These are phyloP conservation scores for Apiospora saccharicola DNA, from an alignment of 2,329 filamentous ascomycete species.

Conservation along the genomic window DNA sequence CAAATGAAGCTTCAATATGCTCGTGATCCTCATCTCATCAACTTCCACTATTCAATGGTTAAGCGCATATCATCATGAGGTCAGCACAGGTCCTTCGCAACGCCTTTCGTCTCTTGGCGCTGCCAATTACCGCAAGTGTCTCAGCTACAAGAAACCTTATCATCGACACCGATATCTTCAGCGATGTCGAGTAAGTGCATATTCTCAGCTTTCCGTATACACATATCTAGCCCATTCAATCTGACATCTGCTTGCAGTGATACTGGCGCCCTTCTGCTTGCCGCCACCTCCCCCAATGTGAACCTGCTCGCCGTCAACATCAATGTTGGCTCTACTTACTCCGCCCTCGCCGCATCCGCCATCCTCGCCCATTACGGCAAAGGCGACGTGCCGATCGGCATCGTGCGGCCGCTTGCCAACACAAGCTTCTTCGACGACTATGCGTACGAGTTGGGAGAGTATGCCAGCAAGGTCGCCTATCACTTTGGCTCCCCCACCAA, in stretches of 20 bases:
- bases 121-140: not conserved
- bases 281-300: constrained; percentile 45
- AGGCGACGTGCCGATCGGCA: constrained; percentile 27
- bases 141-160: constrained; percentile 46
- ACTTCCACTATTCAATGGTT: not conserved
- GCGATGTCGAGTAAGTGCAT: constrained; percentile 52
- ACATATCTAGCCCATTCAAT: not conserved
- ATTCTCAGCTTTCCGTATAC: not conserved
- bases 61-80: not conserved
- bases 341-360: constrained; percentile 41
- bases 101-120: not conserved
- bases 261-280: constrained; percentile 50
- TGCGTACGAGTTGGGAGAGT: constrained; percentile 50
- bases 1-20: not conserved
- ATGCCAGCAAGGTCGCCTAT: constrained; percentile 53
- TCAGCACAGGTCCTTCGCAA: not conserved
- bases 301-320: constrained; percentile 51
- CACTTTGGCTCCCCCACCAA: constrained; percentile 44
- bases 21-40: not conserved
- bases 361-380: constrained; percentile 38
- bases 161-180: constrained; percentile 56
- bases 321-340: constrained; percentile 51
- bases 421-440: constrained; percentile 53
- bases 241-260: constrained; percentile 42
- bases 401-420: constrained; percentile 49